phyloP scores from a whole-genome alignment of 805 yeast species.

The Jamesozyma rosinii region DNA sequence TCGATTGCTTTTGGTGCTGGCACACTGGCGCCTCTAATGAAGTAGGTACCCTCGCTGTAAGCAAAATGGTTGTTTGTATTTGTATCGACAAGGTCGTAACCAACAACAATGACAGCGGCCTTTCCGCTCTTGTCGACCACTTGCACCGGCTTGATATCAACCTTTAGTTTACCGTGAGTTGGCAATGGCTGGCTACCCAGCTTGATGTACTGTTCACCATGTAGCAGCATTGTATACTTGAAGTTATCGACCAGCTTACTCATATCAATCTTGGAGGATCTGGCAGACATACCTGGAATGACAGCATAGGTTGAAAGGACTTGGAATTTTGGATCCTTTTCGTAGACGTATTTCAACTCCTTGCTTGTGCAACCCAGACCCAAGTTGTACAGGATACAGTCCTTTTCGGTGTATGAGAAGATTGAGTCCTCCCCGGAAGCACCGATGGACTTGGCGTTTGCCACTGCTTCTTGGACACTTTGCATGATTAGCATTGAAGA shows the following conservation, averaged over 20 bases:
- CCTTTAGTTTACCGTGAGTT: constrained; percentile 51
- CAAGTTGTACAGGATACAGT: constrained; percentile 74
- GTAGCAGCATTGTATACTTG: constrained; percentile 81
- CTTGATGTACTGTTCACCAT: constrained; percentile 90
- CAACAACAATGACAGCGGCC: constrained; percentile 65
- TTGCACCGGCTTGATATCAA: constrained; percentile 60
- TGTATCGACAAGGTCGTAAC: constrained; percentile 59
- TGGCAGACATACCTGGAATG: constrained; percentile 67
- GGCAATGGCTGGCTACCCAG: constrained; percentile 69
- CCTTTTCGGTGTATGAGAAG: constrained; percentile 55
- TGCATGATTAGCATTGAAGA: constrained; percentile 70
- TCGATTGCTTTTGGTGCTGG: constrained; percentile 41
- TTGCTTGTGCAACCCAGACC: constrained; percentile 78
- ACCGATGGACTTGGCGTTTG: constrained; percentile 17
- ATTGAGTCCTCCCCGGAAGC: constrained; percentile 11
- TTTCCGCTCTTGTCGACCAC: constrained; percentile 80
- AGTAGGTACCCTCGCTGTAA: constrained; percentile 75
- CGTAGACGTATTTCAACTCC: constrained; percentile 74
- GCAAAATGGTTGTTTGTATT: constrained; percentile 61
- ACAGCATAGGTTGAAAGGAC: constrained; percentile 87
- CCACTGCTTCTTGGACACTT: constrained; percentile 40
- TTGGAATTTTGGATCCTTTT: constrained; percentile 66
- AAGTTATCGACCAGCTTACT: constrained; percentile 62
- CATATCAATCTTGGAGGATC: constrained; percentile 45
- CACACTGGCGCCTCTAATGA: constrained; percentile 65